A percentile compares a stretch with the other conserved stretches of the same genome.
phyloP scores from a whole-genome alignment of 345 rosid species.

The Populus euphratica region DNA sequence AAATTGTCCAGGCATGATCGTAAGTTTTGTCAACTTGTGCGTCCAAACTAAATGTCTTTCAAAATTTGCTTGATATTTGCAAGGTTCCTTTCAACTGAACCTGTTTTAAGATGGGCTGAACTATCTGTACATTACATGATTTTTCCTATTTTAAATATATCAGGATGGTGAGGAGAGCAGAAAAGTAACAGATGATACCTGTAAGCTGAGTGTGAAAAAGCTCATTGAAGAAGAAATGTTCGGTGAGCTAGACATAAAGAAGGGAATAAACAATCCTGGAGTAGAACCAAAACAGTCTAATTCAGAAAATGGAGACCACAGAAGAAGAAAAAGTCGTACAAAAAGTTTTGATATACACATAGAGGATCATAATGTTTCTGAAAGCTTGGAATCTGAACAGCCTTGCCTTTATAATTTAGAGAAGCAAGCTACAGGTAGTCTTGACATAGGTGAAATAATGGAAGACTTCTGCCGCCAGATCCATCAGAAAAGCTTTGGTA shows the following conservation, averaged over 20 bases:
- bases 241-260: constrained; percentile 37
- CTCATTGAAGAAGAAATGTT: constrained; percentile 93
- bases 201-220: constrained; percentile 72
- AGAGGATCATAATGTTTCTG: constrained; percentile 35
- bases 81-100: no score
- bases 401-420: constrained; percentile 26
- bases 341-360: constrained; percentile 49
- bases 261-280: constrained; percentile 39
- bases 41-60: not conserved
- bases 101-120: not conserved
- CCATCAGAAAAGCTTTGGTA: constrained; percentile 45
- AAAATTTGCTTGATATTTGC: not conserved
- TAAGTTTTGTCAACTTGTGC: constrained; percentile 30
- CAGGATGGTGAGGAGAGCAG: constrained; percentile 56
- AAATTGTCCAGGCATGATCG: constrained; percentile 38
- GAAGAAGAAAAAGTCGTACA: constrained; percentile 44
- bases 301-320: constrained; percentile 43
- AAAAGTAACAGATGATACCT: constrained; percentile 4
- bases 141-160: constrained; percentile 13
- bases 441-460: constrained; percentile 55
- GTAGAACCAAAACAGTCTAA: constrained; percentile 38
- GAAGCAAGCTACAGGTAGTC: constrained; percentile 32
- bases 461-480: constrained; percentile 69
- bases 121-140: constrained; percentile 4
- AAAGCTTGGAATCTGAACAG: constrained; percentile 30